Base-by-base conservation (phyloP, 2,329 filamentous ascomycete genomes). In the Colletotrichum noveboracense region DNA sequence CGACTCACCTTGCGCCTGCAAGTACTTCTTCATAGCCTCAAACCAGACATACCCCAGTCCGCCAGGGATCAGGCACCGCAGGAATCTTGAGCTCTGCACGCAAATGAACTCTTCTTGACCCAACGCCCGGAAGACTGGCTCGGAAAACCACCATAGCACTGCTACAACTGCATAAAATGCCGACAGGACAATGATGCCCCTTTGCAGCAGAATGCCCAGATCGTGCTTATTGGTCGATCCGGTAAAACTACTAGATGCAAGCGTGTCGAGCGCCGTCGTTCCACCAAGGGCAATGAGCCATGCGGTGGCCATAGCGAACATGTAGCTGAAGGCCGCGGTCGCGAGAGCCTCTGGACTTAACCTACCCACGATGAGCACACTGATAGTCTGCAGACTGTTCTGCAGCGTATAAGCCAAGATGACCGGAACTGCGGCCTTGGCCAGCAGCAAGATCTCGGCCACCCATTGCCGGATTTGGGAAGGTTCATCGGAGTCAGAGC, bases 281-380 rank as follows among this genome's bases (percentile, higher is more conserved):
- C 95, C 95, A 32, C 95, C 95, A 6, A 98, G 89, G 0, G 93
- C 95, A 75, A 98, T 94, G 48, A 98, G 89, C 95, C 95, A 97
- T 0, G 93, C 95, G 1, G 95, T 95, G 26, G 94, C 93, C 94
- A 96, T 96, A 70, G 95, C 95, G 79, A 98, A 98, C 95, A 98
- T 98, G 87, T 97, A 96, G 3, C 94, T 94, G 80, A 98, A 98
- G 1, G 95, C 95, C 2, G 95, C 93, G 0, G 94, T 94, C 0
- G 95, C 94, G 8, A 98, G 86, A 3, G 95, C 92, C 83, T 97
- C 94, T 1, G 95, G 93, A 0, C 94, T 96, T 0, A 95, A 86
- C 4, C 94, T 92, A 12, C 95, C 95, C 5, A 95, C 95, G 48
- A 98, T 93, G 61, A 98, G 86, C 6, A 98, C 94, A 0, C 95